Evolutionary conservation across 1,284 basidiomycete genomes (phyloP), one percentile per base, ranked within the genome.

Genomic region (Malassezia arunalokei): DNA sequence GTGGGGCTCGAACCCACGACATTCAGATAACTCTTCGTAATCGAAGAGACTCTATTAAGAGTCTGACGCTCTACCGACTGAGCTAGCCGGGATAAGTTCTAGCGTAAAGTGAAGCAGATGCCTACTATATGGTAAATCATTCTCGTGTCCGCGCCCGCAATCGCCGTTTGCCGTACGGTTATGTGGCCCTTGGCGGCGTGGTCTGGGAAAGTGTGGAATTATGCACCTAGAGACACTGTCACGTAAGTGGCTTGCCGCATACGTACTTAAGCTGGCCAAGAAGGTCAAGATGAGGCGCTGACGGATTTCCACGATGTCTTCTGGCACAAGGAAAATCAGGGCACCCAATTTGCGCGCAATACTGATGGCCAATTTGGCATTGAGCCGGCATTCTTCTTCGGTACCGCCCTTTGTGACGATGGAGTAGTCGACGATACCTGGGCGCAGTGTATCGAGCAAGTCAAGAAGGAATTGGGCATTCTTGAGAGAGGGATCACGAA

Each of bases 331-430:
- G 80, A 96, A 96, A 69, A 98, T 96, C 66, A 96, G 77, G 4
- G 89, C 88, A 50, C 90, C 88, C 82, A 94, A 83, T 81, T 98
- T 98, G 71, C 92, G 81, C 20, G 92, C 91, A 66, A 98, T 95
- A 5, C 88, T 92, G 66, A 98, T 98, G 14, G 90, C 94, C 58
- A 98, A 76, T 31, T 58, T 53, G 8, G 88, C 90, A 71, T 98
- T 98, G 76, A 88, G 83, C 69, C 84, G 81, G 71, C 87, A 81
- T 53, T 94, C 88, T 59, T 98, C 94, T 62, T 89, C 90, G 38
- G 78, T 79, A 35, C 62, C 56, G 0, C 88, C 86, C 5, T 68
- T 72, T 44, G 83, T 83, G 41, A 98, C 82, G 53, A 98, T 77
- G 11, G 77, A 76, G 44, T 90, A 91, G 74, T 99, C 92, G 40